phyloP scores from a whole-genome alignment of 2,329 filamentous ascomycete species.

The Epichloe baconii region DNA sequence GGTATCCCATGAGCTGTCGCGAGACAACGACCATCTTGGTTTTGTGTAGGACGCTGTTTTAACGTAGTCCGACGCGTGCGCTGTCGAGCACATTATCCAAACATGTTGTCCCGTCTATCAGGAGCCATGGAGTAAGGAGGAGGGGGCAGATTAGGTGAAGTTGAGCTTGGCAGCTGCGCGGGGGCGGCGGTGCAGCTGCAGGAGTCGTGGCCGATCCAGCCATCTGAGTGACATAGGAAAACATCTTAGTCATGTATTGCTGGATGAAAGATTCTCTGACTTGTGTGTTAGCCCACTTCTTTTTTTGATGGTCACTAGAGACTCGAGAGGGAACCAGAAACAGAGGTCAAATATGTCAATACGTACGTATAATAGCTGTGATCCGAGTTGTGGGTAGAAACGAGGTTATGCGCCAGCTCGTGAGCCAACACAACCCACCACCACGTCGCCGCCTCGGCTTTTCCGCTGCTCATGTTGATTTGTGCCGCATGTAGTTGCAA shows the following conservation, averaged over 20 bases:
- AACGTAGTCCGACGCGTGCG: background rate
- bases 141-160: constrained; percentile 9
- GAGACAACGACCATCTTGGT: too few relatives aligned
- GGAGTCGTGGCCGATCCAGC: background rate
- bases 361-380: constrained; percentile 72
- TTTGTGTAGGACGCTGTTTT: too few relatives aligned
- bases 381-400: constrained; percentile 60
- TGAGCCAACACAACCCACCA: constrained; percentile 97
- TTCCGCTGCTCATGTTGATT: constrained; percentile 28
- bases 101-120: constrained; percentile 7
- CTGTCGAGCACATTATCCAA: constrained; percentile 2
- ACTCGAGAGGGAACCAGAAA: background rate
- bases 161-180: constrained; percentile 1
- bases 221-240: constrained; percentile 35
- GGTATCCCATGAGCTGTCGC: too few relatives aligned
- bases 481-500: constrained; percentile 56
- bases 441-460: constrained; percentile 61
- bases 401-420: constrained; percentile 89
- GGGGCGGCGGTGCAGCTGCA: constrained; percentile 3
- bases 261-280: constrained; percentile 61
- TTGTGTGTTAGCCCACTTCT: background rate
- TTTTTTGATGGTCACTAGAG: background rate
- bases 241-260: constrained; percentile 62
- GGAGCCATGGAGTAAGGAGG: constrained; percentile 10
- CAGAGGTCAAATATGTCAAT: background rate